These are phyloP conservation scores for Wickerhamiella pararugosa DNA, from an alignment of 1,139 yeast genomes.

Conservation along the genomic window DNA sequence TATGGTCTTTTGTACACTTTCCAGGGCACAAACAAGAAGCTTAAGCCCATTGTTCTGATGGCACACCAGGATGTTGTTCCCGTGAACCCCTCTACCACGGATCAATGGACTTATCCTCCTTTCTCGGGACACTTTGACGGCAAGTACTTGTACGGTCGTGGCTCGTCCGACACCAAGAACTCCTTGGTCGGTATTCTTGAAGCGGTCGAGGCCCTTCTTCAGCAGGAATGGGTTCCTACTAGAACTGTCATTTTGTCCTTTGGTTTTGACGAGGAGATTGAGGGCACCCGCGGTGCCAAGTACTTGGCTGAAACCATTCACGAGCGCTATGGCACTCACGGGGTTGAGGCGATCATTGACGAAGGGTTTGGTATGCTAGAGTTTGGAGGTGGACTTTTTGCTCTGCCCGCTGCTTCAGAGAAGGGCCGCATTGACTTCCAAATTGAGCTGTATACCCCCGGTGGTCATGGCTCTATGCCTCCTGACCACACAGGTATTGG, in stretches of 20 bases:
- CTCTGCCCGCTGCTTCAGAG: slow-evolving; percentile 49
- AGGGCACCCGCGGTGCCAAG: slow-evolving; percentile 43
- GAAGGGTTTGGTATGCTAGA: slow-evolving; percentile 32
- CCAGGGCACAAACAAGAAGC: slow-evolving; percentile 37
- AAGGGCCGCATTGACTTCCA: slow-evolving; percentile 47
- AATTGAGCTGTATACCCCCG: slow-evolving; percentile 41
- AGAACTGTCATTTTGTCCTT: slow-evolving; percentile 42
- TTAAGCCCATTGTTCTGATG: slow-evolving; percentile 50
- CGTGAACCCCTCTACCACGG: slow-evolving; percentile 40
- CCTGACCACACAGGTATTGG: slow-evolving; percentile 64
- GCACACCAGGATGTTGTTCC: slow-evolving; percentile 79
- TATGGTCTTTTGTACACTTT: slow-evolving; percentile 51
- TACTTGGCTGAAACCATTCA: slow-evolving; percentile 31
- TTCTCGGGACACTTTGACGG: slow-evolving; percentile 55
- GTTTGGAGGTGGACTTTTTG: slow-evolving; percentile 35
- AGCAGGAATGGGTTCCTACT: slow-evolving; percentile 33
- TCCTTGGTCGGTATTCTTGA: slow-evolving; percentile 41
- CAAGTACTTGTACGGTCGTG: slow-evolving; percentile 41
- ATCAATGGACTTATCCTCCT: slow-evolving; percentile 54
- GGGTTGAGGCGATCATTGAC: slow-evolving; percentile 43
- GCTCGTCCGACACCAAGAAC: slow-evolving; percentile 46
- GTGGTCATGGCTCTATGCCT: slow-evolving; percentile 63
- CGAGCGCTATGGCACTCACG: slow-evolving; percentile 39
- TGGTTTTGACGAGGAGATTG: slow-evolving; percentile 58
- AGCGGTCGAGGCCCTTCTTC: slow-evolving; percentile 36